Conservation (phyloP, 1,284 basidiomycete genomes). For the Dichomitus squalens region DNA sequence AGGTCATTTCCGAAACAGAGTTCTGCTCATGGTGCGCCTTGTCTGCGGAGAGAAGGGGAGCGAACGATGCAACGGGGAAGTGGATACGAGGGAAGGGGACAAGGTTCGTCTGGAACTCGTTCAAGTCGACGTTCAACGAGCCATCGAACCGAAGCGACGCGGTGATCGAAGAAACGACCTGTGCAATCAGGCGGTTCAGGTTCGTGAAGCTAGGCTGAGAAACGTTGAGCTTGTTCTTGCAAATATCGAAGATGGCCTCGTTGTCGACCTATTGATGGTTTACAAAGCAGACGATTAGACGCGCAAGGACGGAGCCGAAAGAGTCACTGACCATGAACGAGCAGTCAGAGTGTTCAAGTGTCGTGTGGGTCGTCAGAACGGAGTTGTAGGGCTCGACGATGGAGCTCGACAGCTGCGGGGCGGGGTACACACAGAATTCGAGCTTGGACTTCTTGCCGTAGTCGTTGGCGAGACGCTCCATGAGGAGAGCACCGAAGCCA, state of each 20-base stretch:
- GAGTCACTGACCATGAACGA: slow-evolving; percentile 84
- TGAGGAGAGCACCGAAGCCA: slow-evolving; percentile 95
- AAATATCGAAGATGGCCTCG: slow-evolving; percentile 99
- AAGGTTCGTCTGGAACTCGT: slow-evolving; percentile 99
- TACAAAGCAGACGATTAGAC: not conserved
- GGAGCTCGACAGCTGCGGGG: slow-evolving; percentile 92
- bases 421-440: slow-evolving; percentile 98
- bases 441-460: slow-evolving; percentile 99
- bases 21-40: slow-evolving; percentile 96
- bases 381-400: slow-evolving; percentile 99
- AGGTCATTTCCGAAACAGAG: slow-evolving; percentile 98
- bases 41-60: slow-evolving; percentile 89
- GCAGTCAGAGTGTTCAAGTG: slow-evolving; percentile 98
- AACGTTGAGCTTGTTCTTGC: slow-evolving; percentile 94
- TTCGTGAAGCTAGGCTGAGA: slow-evolving; percentile 90
- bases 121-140: slow-evolving; percentile 96
- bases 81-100: slow-evolving; percentile 99
- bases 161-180: slow-evolving; percentile 97
- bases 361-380: slow-evolving; percentile 98
- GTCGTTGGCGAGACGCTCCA: slow-evolving; percentile 95
- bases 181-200: slow-evolving; percentile 95
- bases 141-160: slow-evolving; percentile 98
- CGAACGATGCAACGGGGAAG: slow-evolving; percentile 96
- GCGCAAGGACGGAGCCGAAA: not conserved
- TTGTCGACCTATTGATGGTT: slow-evolving; percentile 76